Conservation (phyloP, 2,329 filamentous ascomycete species). For the Lecanicillium sp. region DNA sequence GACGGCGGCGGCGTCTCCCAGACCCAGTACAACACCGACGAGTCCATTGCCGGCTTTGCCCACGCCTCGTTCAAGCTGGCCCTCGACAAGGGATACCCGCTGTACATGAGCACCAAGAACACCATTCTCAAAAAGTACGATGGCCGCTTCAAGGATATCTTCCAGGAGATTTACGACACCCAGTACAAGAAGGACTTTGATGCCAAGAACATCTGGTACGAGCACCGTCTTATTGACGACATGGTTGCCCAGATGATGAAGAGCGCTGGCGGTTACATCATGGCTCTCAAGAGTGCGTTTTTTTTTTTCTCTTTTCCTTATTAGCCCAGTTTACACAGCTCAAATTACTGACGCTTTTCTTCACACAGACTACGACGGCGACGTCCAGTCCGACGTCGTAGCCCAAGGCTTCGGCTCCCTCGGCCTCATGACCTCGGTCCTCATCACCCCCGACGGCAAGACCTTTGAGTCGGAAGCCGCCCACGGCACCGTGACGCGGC, state of each 20-base stretch:
- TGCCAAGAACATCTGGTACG: constrained; percentile 92
- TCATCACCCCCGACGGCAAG: constrained; percentile 93
- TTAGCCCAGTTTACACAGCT: too few species aligned
- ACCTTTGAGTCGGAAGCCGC: constrained; percentile 97
- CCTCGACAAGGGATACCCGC: constrained; percentile 74
- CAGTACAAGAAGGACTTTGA: constrained; percentile 86
- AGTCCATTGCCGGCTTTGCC: constrained; percentile 89
- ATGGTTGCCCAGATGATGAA: constrained; percentile 99
- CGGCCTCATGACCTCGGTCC: constrained; percentile 95
- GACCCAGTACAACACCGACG: constrained; percentile 97
- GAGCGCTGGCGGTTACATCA: constrained; percentile 91
- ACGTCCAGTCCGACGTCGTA: constrained; percentile 97
- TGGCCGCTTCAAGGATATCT: constrained; percentile 98
- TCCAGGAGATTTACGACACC: constrained; percentile 90
- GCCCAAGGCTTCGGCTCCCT: constrained; percentile 97
- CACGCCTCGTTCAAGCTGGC: constrained; percentile 97
- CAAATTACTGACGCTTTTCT: background rate
- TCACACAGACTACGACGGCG: constrained; percentile 83
- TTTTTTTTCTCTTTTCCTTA: constrained; percentile 4
- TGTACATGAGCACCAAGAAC: constrained; percentile 99
- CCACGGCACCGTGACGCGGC: constrained; percentile 95
- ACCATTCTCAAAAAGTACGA: constrained; percentile 99
- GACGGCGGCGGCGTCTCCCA: constrained; percentile 80
- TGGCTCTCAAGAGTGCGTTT: constrained; percentile 89
- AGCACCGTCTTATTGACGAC: constrained; percentile 98